Percentiles rank a stretch among this genome's conserved stretches.
Conservation (phyloP, 1,139 yeast genomes). For the Suzukiozyma palmioleophila region DNA sequence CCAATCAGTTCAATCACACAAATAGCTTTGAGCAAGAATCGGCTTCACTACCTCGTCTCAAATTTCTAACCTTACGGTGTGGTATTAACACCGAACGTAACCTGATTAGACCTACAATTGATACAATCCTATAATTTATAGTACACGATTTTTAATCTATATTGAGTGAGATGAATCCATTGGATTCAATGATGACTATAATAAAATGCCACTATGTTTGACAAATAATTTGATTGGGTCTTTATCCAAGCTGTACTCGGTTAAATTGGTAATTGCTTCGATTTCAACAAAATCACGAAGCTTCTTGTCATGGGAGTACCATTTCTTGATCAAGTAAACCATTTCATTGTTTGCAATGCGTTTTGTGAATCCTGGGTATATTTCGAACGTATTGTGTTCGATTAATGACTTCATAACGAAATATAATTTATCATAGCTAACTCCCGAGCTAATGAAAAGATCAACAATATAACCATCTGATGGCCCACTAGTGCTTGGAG, state of each 20-base stretch:
- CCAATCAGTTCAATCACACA: too few species aligned
- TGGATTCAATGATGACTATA: neutral
- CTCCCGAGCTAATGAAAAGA: slow-evolving; percentile 73
- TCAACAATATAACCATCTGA: slow-evolving; percentile 49
- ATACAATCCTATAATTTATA: too few species aligned
- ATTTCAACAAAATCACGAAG: slow-evolving; percentile 50
- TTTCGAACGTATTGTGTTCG: slow-evolving; percentile 55
- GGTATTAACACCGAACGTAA: too few species aligned
- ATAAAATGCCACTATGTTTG: slow-evolving; percentile 12
- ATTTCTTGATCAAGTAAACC: slow-evolving; percentile 55
- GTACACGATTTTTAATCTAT: too few species aligned
- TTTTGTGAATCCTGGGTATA: slow-evolving; percentile 41
- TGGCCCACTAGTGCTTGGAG: slow-evolving; percentile 40
- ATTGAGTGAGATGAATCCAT: too few species aligned
- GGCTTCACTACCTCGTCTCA: too few species aligned
- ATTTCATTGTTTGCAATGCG: slow-evolving; percentile 45
- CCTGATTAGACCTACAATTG: too few species aligned
- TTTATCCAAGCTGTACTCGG: slow-evolving; percentile 34
- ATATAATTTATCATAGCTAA: slow-evolving; percentile 65
- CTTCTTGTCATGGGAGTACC: slow-evolving; percentile 64
- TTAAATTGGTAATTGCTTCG: slow-evolving; percentile 32
- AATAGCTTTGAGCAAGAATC: too few species aligned
- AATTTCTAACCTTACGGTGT: too few species aligned
- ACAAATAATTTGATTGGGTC: slow-evolving; percentile 47
- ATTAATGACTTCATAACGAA: slow-evolving; percentile 63